Percentiles rank a stretch among this genome's conserved stretches.
Conservation (phyloP, 2,329 filamentous ascomycete genomes). For the Aureobasidium uvarum region DNA sequence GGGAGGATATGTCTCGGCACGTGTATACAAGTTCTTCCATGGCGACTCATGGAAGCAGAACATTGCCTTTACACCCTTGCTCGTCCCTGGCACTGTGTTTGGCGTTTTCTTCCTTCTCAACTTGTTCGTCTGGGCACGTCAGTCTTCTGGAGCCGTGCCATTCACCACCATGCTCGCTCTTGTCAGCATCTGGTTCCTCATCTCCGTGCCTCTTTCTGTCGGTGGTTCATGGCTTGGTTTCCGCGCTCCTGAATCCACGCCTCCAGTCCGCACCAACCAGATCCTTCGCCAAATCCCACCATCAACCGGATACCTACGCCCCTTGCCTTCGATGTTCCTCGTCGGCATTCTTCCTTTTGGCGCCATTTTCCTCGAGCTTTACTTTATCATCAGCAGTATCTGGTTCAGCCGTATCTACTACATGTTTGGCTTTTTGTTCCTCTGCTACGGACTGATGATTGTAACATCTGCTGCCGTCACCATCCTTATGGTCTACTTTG, state of each 20-base stretch:
- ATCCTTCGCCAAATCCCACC: constrained; percentile 96
- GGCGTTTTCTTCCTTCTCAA: constrained; percentile 87
- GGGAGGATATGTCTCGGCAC: constrained; percentile 83
- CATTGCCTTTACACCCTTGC: constrained; percentile 79
- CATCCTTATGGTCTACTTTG: constrained; percentile 90
- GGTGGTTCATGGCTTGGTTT: constrained; percentile 93
- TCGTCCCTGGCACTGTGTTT: constrained; percentile 87
- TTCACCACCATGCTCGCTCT: constrained; percentile 97
- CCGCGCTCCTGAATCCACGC: constrained; percentile 64
- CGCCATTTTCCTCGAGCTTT: constrained; percentile 96
- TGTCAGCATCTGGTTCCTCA: constrained; percentile 92
- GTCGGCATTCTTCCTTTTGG: constrained; percentile 92
- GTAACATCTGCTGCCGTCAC: constrained; percentile 91
- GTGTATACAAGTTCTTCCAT: constrained; percentile 91
- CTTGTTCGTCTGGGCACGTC: constrained; percentile 91
- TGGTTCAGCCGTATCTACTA: constrained; percentile 99
- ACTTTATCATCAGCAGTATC: constrained; percentile 99
- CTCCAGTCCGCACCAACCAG: constrained; percentile 93
- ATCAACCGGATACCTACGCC: constrained; percentile 75
- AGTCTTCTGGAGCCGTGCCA: constrained; percentile 89
- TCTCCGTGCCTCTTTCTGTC: constrained; percentile 87
- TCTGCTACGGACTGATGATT: constrained; percentile 97
- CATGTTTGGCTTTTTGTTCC: constrained; percentile 99
- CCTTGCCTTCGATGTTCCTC: constrained; percentile 84
- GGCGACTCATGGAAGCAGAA: constrained; percentile 95